Evolutionary conservation across 306 rosid genomes (phyloP).

Genomic region (Corylus avellana): DNA sequence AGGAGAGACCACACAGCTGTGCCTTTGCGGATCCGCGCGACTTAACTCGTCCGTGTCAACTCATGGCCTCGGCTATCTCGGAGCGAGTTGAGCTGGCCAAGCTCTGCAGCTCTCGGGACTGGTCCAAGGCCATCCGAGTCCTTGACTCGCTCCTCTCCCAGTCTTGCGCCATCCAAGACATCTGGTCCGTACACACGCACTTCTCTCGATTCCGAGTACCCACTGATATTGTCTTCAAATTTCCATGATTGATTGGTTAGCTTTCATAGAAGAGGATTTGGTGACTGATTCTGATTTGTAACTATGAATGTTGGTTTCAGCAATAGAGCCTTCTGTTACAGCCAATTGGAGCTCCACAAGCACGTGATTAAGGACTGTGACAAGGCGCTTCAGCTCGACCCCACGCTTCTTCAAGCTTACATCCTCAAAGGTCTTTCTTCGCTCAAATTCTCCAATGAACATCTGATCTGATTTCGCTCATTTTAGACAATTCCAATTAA

Average conservation of each 20-base stretch:
- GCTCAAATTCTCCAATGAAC: neutral
- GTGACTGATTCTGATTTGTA: constrained; percentile 20
- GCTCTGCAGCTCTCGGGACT: constrained; percentile 78
- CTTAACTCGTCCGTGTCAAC: constrained; percentile 20
- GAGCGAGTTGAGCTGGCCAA: constrained; percentile 76
- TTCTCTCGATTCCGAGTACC: constrained; percentile 13
- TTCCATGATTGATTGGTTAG: neutral
- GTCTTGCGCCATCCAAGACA: constrained; percentile 68
- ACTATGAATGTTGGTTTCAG: constrained; percentile 48
- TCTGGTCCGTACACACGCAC: constrained; percentile 52
- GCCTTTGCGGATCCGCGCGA: constrained; percentile 37
- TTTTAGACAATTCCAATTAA: constrained; percentile 10
- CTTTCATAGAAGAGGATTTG: neutral
- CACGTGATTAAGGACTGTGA: constrained; percentile 94
- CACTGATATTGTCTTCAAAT: constrained; percentile 17
- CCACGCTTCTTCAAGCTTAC: constrained; percentile 73
- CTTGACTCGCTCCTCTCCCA: constrained; percentile 76
- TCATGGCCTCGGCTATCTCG: constrained; percentile 60
- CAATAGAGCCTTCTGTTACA: constrained; percentile 89
- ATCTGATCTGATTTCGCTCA: constrained; percentile 8
- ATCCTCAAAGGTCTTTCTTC: constrained; percentile 69
- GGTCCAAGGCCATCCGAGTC: constrained; percentile 94
- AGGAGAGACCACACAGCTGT: neutral
- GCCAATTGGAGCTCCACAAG: constrained; percentile 90
- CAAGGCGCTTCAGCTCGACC: constrained; percentile 79